Evolutionary conservation across 2,329 filamentous ascomycete species (phyloP).

Genomic region (Exophiala alcalophila): DNA sequence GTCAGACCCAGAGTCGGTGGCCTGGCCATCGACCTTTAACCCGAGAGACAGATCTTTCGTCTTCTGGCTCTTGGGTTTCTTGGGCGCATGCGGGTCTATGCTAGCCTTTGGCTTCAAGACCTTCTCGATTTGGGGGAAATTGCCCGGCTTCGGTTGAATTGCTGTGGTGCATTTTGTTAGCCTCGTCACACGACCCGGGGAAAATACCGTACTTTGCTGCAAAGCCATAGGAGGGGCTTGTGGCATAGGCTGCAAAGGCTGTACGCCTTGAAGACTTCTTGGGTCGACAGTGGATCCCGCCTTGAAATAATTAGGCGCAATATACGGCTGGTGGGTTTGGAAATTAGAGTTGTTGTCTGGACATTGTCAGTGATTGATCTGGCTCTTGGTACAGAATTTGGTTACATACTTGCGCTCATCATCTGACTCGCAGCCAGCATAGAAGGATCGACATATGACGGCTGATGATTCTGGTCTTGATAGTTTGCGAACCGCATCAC

Average conservation of each 20-base stretch:
- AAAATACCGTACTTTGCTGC: constrained; percentile 6
- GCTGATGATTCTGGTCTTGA: constrained; percentile 20
- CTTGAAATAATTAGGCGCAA: constrained; percentile 16
- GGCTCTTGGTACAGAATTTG: not conserved
- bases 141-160: constrained; percentile 22
- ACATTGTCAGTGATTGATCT: constrained; percentile 4
- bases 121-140: too few species aligned
- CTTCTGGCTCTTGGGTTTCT: constrained; percentile 27
- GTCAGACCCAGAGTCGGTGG: constrained; percentile 48
- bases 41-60: constrained; percentile 26
- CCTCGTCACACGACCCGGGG: not conserved
- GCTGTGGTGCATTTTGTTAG: constrained; percentile 8
- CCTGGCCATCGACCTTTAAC: constrained; percentile 20
- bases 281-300: constrained; percentile 24
- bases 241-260: constrained; percentile 13
- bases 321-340: constrained; percentile 17
- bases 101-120: constrained; percentile 4
- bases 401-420: constrained; percentile 7
- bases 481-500: constrained; percentile 20
- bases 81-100: constrained; percentile 18
- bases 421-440: constrained; percentile 24
- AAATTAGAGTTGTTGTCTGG: constrained; percentile 13
- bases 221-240: constrained; percentile 2
- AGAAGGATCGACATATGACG: constrained; percentile 24
- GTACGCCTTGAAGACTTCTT: constrained; percentile 25